Conservation (phyloP, 2,329 filamentous ascomycete species). For the Penicillium psychrosexuale region DNA sequence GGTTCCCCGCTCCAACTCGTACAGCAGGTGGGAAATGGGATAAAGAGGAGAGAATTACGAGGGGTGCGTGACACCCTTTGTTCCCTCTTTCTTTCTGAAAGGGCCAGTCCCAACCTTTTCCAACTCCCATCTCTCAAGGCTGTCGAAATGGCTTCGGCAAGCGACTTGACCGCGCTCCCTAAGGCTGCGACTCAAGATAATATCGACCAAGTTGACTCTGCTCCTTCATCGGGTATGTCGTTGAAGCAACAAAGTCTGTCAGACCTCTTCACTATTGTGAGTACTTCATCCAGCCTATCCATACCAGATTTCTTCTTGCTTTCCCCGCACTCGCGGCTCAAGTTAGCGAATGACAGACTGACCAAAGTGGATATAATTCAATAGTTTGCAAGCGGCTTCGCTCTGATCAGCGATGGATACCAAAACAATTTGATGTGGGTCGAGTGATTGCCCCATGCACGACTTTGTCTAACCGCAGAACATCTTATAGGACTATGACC, state of each 20-base stretch:
- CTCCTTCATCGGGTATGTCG: slow-evolving; percentile 14
- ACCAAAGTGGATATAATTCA: background rate
- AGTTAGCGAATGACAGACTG: too few relatives aligned
- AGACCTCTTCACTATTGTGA: slow-evolving; percentile 29
- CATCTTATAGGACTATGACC: slow-evolving; percentile 25
- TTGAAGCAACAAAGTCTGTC: slow-evolving; percentile 25
- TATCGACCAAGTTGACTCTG: background rate
- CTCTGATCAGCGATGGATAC: slow-evolving; percentile 32
- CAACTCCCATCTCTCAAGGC: background rate
- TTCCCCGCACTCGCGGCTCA: background rate
- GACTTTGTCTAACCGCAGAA: background rate
- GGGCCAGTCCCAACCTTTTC: background rate
- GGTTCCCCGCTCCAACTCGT: background rate
- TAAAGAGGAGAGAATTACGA: background rate
- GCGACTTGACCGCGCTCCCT: background rate
- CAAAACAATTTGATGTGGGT: slow-evolving; percentile 31
- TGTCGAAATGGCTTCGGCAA: background rate
- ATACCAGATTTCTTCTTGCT: background rate
- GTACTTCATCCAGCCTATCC: background rate
- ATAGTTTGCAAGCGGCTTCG: slow-evolving; percentile 30
- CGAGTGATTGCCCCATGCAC: background rate
- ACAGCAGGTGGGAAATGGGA: background rate
- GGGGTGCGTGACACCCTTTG: background rate
- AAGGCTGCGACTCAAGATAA: background rate
- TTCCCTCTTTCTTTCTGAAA: background rate